These are phyloP conservation scores for Kwoniella sp. DNA, from an alignment of 768 basidiomycete species.

Conservation along the genomic window DNA sequence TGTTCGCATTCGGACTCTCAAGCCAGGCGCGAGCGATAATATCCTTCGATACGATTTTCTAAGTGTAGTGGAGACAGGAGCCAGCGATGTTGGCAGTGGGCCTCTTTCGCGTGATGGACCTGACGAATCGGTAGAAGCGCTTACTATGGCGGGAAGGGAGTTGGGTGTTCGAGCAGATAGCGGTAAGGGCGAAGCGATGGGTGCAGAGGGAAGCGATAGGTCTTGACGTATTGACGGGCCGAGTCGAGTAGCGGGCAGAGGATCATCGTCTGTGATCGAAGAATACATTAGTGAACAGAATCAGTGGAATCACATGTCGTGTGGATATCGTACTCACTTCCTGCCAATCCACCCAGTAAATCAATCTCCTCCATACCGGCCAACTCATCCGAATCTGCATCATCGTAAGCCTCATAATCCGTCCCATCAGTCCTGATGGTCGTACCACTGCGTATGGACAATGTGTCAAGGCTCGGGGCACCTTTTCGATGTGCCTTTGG, in stretches of 20 bases:
- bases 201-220: slow-evolving; percentile 64
- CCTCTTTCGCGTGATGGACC: slow-evolving; percentile 41
- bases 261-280: slow-evolving; percentile 21
- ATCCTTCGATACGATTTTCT: slow-evolving; percentile 84
- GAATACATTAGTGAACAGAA: neutral
- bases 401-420: slow-evolving; percentile 54
- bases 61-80: slow-evolving; percentile 64
- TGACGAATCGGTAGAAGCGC: slow-evolving; percentile 61
- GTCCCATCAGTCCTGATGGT: slow-evolving; percentile 42
- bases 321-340: slow-evolving; percentile 62
- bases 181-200: slow-evolving; percentile 55
- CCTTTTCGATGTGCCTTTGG: slow-evolving; percentile 20
- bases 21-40: slow-evolving; percentile 74
- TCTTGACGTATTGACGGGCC: slow-evolving; percentile 69
- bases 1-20: slow-evolving; percentile 90
- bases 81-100: slow-evolving; percentile 23
- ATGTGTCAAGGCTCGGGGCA: slow-evolving; percentile 22
- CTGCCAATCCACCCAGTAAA: slow-evolving; percentile 63
- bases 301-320: too few relatives aligned
- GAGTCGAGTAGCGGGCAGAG: slow-evolving; percentile 70
- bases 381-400: slow-evolving; percentile 41
- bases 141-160: slow-evolving; percentile 57
- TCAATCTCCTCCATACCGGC: slow-evolving; percentile 68
- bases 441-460: slow-evolving; percentile 28
- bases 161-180: slow-evolving; percentile 33